Percentiles rank a stretch among this genome's conserved stretches.
Conservation (phyloP, 768 basidiomycete species). For the Asterophora lycoperdoides region DNA sequence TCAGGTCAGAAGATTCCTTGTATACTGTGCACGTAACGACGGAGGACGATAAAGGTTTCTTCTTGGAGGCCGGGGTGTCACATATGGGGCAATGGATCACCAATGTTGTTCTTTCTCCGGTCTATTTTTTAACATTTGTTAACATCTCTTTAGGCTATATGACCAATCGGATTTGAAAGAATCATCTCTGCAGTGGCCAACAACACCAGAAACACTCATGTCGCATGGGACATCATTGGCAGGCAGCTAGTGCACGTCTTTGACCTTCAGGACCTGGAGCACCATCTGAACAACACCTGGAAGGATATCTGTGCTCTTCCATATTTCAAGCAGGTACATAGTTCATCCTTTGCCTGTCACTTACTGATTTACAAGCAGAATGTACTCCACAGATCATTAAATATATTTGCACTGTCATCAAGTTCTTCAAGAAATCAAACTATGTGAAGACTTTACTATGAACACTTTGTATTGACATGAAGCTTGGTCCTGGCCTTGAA, state of each 20-base stretch:
- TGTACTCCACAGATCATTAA: slow-evolving; percentile 11
- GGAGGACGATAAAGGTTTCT: background rate
- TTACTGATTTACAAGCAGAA: too few species aligned
- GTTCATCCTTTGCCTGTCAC: too few species aligned
- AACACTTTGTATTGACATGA: background rate
- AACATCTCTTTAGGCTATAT: slow-evolving; percentile 10
- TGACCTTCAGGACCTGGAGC: slow-evolving; percentile 13
- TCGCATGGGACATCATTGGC: slow-evolving; percentile 13
- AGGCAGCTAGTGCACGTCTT: background rate
- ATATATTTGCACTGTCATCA: slow-evolving; percentile 10
- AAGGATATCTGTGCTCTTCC: slow-evolving; percentile 18
- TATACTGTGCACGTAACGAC: slow-evolving; percentile 23
- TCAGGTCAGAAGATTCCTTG: slow-evolving; percentile 7
- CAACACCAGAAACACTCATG: slow-evolving; percentile 7
- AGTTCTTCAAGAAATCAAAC: slow-evolving; percentile 18
- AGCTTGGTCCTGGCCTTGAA: slow-evolving; percentile 22
- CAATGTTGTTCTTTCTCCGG: background rate
- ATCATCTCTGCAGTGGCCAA: slow-evolving; percentile 11
- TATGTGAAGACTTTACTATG: slow-evolving; percentile 7
- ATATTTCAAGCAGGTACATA: slow-evolving; percentile 15
- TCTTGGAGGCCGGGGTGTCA: slow-evolving; percentile 11
- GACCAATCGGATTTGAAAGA: slow-evolving; percentile 12
- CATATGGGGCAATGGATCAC: slow-evolving; percentile 20
- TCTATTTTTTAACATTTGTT: too few species aligned
- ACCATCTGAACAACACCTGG: slow-evolving; percentile 22